Percentiles rank a stretch among this genome's conserved stretches.
Evolutionary conservation across 2,329 filamentous ascomycete species (phyloP).

Genomic region (Curvularia sp.): DNA sequence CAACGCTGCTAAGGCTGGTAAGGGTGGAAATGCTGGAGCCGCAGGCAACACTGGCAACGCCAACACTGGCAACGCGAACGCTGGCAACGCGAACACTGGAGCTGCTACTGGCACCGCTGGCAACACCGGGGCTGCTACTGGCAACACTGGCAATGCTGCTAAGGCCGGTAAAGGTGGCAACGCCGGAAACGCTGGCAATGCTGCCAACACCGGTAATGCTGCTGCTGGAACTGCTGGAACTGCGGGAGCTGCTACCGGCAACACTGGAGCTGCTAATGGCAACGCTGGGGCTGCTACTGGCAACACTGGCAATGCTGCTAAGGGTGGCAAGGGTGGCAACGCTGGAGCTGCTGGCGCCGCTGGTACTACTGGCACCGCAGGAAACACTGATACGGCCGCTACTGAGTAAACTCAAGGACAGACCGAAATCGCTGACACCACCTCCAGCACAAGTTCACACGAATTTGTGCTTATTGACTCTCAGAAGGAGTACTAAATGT

Average conservation of each 20-base stretch:
- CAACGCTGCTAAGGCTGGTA: too few species aligned
- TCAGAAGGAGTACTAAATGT: slow-evolving; percentile 26
- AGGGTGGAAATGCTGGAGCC: too few species aligned
- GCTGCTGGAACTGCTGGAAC: not conserved
- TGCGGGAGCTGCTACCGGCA: slow-evolving; percentile 1
- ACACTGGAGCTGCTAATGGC: not conserved
- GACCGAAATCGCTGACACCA: not conserved
- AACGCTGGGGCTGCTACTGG: not conserved
- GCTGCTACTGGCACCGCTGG: slow-evolving; percentile 6
- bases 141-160: not conserved
- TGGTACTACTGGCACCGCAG: too few species aligned
- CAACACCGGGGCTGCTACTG: not conserved
- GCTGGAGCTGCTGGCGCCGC: not conserved
- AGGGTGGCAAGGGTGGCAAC: slow-evolving; percentile 3
- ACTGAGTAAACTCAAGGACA: too few species aligned
- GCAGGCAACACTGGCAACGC: slow-evolving; percentile 4
- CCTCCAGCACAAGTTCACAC: not conserved
- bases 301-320: not conserved
- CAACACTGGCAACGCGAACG: not conserved
- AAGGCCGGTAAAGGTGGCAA: not conserved
- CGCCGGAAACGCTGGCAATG: not conserved
- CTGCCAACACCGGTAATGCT: slow-evolving; percentile 7
- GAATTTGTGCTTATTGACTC: slow-evolving; percentile 24
- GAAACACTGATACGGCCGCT: too few species aligned
- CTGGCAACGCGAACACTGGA: not conserved